Conservation (phyloP, 2,329 filamentous ascomycete genomes). For the Mycogone perniciosa region DNA sequence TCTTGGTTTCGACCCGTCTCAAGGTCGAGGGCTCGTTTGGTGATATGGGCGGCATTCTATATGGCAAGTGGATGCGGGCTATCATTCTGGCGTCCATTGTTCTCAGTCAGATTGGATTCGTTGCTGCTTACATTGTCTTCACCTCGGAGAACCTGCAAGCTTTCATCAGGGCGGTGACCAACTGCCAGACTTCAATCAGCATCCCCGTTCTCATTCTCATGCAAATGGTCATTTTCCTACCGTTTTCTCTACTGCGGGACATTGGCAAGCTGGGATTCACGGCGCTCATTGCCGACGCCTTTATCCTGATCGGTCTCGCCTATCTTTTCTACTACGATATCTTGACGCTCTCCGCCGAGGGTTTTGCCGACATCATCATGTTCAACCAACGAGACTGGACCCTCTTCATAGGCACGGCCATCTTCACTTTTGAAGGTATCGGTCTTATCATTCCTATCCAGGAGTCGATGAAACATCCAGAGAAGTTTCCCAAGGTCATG, state of each 20-base stretch:
- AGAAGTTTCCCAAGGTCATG: conserved; percentile 85
- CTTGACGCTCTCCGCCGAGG: conserved; percentile 68
- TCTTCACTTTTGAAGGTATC: conserved; percentile 98
- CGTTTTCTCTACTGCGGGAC: conserved; percentile 87
- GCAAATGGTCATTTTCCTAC: conserved; percentile 92
- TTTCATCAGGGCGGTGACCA: conserved; percentile 83
- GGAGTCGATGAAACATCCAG: conserved; percentile 87
- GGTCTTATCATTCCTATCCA: conserved; percentile 97
- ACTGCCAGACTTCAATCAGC: conserved; percentile 78
- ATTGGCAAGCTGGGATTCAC: conserved; percentile 97
- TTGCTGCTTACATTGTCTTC: conserved; percentile 93
- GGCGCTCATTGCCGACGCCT: conserved; percentile 85
- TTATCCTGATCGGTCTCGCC: conserved; percentile 85
- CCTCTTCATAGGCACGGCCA: conserved; percentile 95
- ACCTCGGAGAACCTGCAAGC: conserved; percentile 93
- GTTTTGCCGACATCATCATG: conserved; percentile 76
- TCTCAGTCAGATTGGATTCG: conserved; percentile 90
- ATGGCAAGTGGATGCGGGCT: conserved; percentile 82
- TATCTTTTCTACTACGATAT: conserved; percentile 97
- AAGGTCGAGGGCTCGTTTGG: conserved; percentile 92
- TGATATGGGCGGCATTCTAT: conserved; percentile 89
- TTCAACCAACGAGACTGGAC: conserved; percentile 95
- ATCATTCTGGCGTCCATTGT: conserved; percentile 90
- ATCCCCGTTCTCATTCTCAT: conserved; percentile 88
- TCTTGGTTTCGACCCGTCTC: conserved; percentile 80